phyloP scores from a whole-genome alignment of 2,329 filamentous ascomycete species.

The Ophiostoma perfectum region DNA sequence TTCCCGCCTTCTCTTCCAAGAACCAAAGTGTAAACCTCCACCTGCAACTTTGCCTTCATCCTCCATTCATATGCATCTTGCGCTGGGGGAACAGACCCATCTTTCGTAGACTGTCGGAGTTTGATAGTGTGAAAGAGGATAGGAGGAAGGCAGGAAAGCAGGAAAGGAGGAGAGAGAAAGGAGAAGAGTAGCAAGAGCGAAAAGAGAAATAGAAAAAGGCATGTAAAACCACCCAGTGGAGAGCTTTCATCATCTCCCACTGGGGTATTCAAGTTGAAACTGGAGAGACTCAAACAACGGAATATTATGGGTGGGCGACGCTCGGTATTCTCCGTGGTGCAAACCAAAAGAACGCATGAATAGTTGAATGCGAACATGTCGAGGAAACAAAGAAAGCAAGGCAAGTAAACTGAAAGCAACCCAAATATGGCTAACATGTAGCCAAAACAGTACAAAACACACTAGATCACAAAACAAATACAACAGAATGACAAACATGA shows the following conservation, averaged over 20 bases:
- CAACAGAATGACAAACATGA: background rate
- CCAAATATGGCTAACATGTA: too few species aligned
- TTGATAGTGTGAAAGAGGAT: background rate
- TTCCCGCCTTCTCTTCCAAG: background rate
- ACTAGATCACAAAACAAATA: background rate
- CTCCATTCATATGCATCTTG: background rate
- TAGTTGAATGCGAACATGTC: background rate
- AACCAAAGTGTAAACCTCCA: background rate
- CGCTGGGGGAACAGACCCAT: background rate
- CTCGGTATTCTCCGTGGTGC: background rate
- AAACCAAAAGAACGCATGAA: too few species aligned
- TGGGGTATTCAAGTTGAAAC: background rate
- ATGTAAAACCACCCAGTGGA: background rate
- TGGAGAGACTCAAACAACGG: background rate
- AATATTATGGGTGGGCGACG: background rate
- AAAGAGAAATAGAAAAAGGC: background rate
- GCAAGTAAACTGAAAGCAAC: too few species aligned
- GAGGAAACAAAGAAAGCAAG: background rate
- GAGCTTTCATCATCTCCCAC: slow-evolving; percentile 2
- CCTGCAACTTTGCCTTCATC: background rate
- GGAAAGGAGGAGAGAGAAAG: background rate
- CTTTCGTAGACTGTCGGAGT: background rate
- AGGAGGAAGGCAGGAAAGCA: background rate
- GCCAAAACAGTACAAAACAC: too few species aligned
- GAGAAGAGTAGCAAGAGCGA: background rate